Base-by-base conservation (phyloP, 345 rosid species). In the Erucastrum elatum region DNA sequence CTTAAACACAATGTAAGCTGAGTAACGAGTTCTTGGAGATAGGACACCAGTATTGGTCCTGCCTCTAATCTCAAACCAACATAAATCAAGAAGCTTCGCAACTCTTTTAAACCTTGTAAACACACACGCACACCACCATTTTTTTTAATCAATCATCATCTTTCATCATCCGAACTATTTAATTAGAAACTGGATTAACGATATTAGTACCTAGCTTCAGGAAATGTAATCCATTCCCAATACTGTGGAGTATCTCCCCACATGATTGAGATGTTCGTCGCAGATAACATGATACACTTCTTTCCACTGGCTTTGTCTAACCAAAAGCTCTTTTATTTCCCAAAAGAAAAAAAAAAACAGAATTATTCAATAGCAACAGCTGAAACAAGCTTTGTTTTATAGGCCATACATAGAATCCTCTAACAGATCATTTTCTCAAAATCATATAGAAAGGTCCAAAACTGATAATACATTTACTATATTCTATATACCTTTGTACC, bases 401-500 rank as follows among this genome's bases (percentile, higher is more conserved):
- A 51, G 9, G 25, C 58, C 25, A 49, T 49, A 21, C 21, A 21
- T 21, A 21, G 21, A 5, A 33, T 15, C 31, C 5, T 64, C 25
- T 34, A 37, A 37, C 15, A 59, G 33, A 59, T 59, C 15, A 25
- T 21, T 35, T 58, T 46, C 53, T 46, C 31, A 59, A 8, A 55
- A 41, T 41, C 13, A 41, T 41, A 41, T 41, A 41, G 10, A 41
- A 41, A 41, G 46, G 46, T 41, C 9, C 25, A 9, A 10, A 12
- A 60, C 64, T 11, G 13, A 41, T 41, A 41, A 34, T 41, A 41
- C 46, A 41, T 41, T 41, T 41, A 41, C 46, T 41, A 60, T 78
- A 91, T 41, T 10, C 46, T 41, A 60, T 78, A 91, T 78, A 91
- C 94, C 90, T 46, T 85, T 62, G 35, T 68, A 34, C 85, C 90